Base-by-base conservation (phyloP, 345 rosid genomes). In the Raphanus raphanistrum region DNA sequence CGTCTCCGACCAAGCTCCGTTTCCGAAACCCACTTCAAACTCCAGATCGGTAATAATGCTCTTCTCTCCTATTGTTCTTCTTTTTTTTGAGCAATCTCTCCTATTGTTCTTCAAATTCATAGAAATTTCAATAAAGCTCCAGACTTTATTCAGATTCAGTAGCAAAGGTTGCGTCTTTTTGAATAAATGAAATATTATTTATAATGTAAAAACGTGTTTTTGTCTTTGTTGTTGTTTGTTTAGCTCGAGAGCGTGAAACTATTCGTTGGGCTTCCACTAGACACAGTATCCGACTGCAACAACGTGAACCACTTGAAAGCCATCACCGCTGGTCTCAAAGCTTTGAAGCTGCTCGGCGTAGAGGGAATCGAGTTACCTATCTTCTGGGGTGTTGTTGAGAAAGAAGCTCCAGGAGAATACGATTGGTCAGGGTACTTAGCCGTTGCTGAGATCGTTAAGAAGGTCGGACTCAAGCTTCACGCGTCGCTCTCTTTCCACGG, bases 361-460 rank as follows among this genome's bases (percentile, higher is more conserved):
- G 87, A 92, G 70, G 98, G 98, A 17, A 88, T 94, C 70, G 98
- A 94, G 87, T 82, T 94, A 71, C 97, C 97, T 0, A 79, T 92
- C 13, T 94, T 95, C 87, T 94, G 98, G 98, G 98, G 98, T 28
- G 80, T 92, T 1, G 98, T 72, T n/a, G 98, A 94, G 87, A 94
- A 88, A 82, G 96, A 88, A 82, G 86, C 84, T 43, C 81, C 82
- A 79, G 98, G 94, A 1, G 84, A 82, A 74, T 92, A 90, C n/a
- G 79, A 92, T 1, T 94, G 97, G 98, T 89, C 96, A 1, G 91
- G 91, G 35, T 90, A 92, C 84, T 90, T 95, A 16, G 75, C 87
- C 0, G 83, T 95, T 10, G 96, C 90, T 3, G 93, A 95, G 81
- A 87, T 95, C 91, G 90, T 95, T 66, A 82, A 84, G 63, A 84